phyloP scores from a whole-genome alignment of 164 flowering plant species.

The Chimonanthus salicifolius region DNA sequence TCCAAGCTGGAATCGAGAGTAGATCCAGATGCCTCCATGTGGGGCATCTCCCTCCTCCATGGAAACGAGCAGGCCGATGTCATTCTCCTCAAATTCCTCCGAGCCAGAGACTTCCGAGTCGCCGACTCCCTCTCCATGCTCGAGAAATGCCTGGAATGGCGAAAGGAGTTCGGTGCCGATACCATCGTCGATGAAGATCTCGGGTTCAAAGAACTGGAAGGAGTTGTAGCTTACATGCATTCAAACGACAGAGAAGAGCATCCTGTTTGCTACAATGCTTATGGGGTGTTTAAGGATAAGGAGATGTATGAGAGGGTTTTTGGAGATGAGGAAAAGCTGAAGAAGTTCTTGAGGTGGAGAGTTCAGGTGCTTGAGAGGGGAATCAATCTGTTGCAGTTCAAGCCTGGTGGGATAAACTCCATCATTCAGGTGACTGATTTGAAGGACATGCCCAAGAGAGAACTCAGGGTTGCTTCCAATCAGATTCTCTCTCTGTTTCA shows the following conservation, averaged over 20 bases:
- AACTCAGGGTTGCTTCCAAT: constrained; percentile 84
- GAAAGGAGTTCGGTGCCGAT: constrained; percentile 74
- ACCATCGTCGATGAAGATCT: constrained; percentile 57
- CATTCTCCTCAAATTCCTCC: constrained; percentile 70
- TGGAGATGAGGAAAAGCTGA: constrained; percentile 81
- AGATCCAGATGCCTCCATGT: constrained; percentile 41
- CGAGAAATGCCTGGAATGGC: constrained; percentile 56
- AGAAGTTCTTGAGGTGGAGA: constrained; percentile 87
- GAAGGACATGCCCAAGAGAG: constrained; percentile 95
- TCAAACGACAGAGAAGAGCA: constrained; percentile 67
- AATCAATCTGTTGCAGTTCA: constrained; percentile 60
- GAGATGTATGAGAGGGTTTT: constrained; percentile 83
- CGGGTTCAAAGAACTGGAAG: constrained; percentile 83
- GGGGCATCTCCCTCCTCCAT: constrained; percentile 62
- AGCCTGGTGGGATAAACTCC: constrained; percentile 87
- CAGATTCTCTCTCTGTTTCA: constrained; percentile 85
- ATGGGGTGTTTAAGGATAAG: constrained; percentile 78
- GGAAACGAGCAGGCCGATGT: constrained; percentile 67
- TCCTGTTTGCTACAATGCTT: constrained; percentile 94
- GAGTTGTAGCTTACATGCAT: constrained; percentile 76
- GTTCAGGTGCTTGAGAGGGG: constrained; percentile 94
- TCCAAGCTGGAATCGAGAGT: constrained; percentile 31
- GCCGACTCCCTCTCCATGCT: constrained; percentile 58
- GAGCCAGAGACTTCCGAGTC: constrained; percentile 84
- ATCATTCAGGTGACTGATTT: constrained; percentile 90